Base-by-base conservation (phyloP, 176 grass and related monocot genomes). In the Triticum aestivum region DNA sequence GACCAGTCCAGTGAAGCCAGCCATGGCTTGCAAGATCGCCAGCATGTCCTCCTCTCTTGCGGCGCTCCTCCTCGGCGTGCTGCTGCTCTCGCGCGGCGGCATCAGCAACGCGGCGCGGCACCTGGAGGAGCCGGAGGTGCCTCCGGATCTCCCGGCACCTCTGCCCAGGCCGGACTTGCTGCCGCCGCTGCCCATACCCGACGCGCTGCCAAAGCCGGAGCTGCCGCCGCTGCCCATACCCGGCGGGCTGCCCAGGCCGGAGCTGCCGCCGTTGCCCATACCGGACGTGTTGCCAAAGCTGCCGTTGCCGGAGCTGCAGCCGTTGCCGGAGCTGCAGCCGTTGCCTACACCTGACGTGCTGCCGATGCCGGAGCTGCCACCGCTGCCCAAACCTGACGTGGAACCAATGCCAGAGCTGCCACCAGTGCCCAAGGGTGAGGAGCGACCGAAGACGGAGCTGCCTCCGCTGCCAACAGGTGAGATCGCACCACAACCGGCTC, bases 51-150 rank as follows among this genome's bases (percentile, higher is more conserved):
- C 65, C 39, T 9, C 54, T 21, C 34, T 83, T 13, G 11, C 21
- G 18, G 0, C 68, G 74, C 11, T 79, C 80, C 11, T 79, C 58
- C 67, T 87, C 4, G 1, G n/a, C 5, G 75, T n/a, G 20, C 4
- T 87, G 14, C 59, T 91, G 58, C 80, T 91, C 26, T 87, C 73
- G 0, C 21, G 79, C 34, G n/a, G 79, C 10, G 42, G 56, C 30
- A 26, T 65, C 6, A 23, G 89, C 8, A 1, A 66, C 5, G 89
- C 85, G 5, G 89, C 61, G 1, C 26, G 89, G 61, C 61, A 2
- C 45, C 27, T 91, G 34, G 21, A 83, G 26, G 89, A 87, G 61
- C 8, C 83, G 24, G 89, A 87, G 69, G 44, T 44, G 6, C 27
- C 64, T 2, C 62, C 38, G 2, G 42, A 67, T 21, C 61, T 37